These are phyloP conservation scores for Wallacemonas sp. DNA, from an alignment of 208 protist genomes.

Conservation along the genomic window DNA sequence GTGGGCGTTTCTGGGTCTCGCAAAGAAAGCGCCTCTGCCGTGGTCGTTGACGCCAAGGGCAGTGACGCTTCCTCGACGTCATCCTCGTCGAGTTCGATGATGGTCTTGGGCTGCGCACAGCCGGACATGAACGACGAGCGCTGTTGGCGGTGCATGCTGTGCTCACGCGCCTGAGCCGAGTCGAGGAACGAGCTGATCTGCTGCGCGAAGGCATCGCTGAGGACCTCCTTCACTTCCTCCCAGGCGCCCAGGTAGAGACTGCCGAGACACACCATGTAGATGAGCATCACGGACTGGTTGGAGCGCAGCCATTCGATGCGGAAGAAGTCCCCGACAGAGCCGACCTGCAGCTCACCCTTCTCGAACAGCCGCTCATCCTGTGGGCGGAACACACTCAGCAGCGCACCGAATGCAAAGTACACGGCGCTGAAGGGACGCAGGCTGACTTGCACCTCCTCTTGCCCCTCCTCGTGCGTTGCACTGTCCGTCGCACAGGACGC, in stretches of 20 bases:
- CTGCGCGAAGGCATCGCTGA: not conserved
- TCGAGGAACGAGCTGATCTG: slow-evolving; percentile 3
- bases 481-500: no score
- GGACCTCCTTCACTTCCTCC: slow-evolving; percentile 10
- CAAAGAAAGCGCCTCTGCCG: no score
- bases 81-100: not conserved
- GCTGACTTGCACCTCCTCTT: slow-evolving; percentile 3
- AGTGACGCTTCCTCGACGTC: not conserved
- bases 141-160: not conserved
- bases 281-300: slow-evolving; percentile 3
- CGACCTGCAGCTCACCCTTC: not conserved
- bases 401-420: slow-evolving; percentile 9
- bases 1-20: no score
- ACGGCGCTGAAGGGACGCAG: slow-evolving; percentile 9
- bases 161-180: not conserved
- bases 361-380: not conserved
- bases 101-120: not conserved
- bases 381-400: slow-evolving; percentile 7
- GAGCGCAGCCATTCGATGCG: slow-evolving; percentile 19
- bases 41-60: no score
- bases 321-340: slow-evolving; percentile 16
- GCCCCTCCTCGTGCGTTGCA: not conserved
- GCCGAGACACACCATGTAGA: slow-evolving; percentile 10
- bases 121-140: not conserved
- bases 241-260: not conserved